Conservation (phyloP, 495 filamentous ascomycete species). For the Penicillium dipodomyicola region DNA sequence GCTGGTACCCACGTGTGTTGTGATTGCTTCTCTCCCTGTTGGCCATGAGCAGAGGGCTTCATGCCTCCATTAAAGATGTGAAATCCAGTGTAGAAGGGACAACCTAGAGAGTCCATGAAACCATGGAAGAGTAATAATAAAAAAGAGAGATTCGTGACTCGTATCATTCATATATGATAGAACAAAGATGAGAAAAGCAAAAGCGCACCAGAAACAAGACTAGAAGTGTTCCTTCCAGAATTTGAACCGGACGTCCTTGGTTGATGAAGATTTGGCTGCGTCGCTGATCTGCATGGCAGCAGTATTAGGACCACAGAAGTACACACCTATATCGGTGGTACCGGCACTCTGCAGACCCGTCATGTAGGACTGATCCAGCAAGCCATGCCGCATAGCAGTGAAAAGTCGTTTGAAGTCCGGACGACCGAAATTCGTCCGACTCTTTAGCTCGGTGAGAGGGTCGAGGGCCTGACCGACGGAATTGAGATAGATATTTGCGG, state of each 20-base stretch:
- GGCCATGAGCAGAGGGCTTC: neutral
- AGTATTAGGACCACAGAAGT: constrained; percentile 90
- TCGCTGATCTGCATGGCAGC: constrained; percentile 81
- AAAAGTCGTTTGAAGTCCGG: constrained; percentile 88
- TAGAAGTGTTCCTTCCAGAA: constrained; percentile 98
- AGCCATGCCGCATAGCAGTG: constrained; percentile 79
- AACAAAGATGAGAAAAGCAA: constrained; percentile 2
- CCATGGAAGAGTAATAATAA: neutral
- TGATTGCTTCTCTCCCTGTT: neutral
- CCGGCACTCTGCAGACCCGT: constrained; percentile 66
- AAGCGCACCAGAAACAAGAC: constrained; percentile 2
- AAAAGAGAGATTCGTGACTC: constrained; percentile 25
- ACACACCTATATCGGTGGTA: constrained; percentile 88
- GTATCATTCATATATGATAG: constrained; percentile 20
- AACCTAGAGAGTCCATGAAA: neutral
- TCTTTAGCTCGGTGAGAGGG: constrained; percentile 85
- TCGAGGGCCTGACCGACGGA: constrained; percentile 83
- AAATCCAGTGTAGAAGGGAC: neutral
- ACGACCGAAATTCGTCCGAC: constrained; percentile 91
- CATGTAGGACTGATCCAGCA: constrained; percentile 81
- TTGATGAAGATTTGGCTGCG: constrained; percentile 68
- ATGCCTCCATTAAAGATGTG: neutral
- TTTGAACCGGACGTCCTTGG: constrained; percentile 80
- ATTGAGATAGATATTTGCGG: constrained; percentile 96
- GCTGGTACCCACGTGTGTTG: neutral